These are phyloP conservation scores for Emmonsiellopsis sp. DNA, from an alignment of 2,329 filamentous ascomycete genomes.

Conservation along the genomic window DNA sequence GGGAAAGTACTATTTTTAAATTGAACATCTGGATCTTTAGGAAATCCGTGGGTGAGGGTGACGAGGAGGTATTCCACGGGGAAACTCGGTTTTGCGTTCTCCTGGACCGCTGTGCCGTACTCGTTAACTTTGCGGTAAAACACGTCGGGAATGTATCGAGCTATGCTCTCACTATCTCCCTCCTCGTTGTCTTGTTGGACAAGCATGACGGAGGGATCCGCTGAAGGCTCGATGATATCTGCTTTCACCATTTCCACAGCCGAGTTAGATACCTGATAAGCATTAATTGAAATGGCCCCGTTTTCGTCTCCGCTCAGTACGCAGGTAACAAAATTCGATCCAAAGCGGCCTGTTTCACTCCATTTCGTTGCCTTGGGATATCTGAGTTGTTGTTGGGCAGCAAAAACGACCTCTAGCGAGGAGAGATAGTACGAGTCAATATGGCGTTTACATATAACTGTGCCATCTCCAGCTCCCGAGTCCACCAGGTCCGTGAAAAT, in stretches of 20 bases:
- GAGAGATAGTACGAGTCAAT: slow-evolving; percentile 91
- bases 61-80: slow-evolving; percentile 95
- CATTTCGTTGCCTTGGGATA: slow-evolving; percentile 89
- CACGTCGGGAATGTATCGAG: slow-evolving; percentile 91
- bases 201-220: slow-evolving; percentile 87
- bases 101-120: slow-evolving; percentile 90
- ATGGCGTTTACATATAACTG: slow-evolving; percentile 89
- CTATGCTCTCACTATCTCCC: slow-evolving; percentile 56
- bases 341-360: slow-evolving; percentile 90
- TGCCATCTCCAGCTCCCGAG: slow-evolving; percentile 69
- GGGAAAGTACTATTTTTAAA: slow-evolving; percentile 69
- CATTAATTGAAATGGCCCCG: slow-evolving; percentile 77
- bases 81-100: slow-evolving; percentile 93
- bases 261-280: slow-evolving; percentile 91
- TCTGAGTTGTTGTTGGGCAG: slow-evolving; percentile 76
- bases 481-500: slow-evolving; percentile 92
- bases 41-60: slow-evolving; percentile 93
- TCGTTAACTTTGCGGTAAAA: slow-evolving; percentile 96
- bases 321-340: slow-evolving; percentile 95
- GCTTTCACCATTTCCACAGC: slow-evolving; percentile 95
- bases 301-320: slow-evolving; percentile 87
- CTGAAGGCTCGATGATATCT: slow-evolving; percentile 89
- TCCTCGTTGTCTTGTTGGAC: slow-evolving; percentile 88
- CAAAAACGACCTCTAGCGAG: slow-evolving; percentile 84
- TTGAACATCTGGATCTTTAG: slow-evolving; percentile 64